Evolutionary conservation across 2,329 filamentous ascomycete species (phyloP), one percentile per base, ranked within the genome.

Genomic region (Neofusicoccum kwambonambiense): DNA sequence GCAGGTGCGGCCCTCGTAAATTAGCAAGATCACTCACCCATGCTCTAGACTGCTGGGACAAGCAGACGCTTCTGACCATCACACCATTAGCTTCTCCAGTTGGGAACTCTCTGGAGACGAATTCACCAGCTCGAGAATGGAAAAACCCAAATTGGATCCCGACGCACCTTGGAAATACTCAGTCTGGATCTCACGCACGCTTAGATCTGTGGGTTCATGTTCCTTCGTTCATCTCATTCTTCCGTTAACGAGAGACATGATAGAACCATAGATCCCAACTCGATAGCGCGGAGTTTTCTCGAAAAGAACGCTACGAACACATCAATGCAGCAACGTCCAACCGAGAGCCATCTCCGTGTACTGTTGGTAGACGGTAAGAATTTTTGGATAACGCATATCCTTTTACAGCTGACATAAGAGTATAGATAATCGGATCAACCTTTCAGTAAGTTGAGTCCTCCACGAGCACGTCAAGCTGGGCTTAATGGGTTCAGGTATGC

Each of bases 1-100:
- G 19, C 41, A 75, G 73, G n/a, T 74, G 72, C 57, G 75, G 75
- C 22, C 74, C 75, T 4, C 69, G 71, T 41, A 76, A 76, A 50
- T 49, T 76, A 13, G 73, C 75, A 2, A 69, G 69, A 45, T 67
- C 73, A 13, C 67, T 76, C 13, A 71, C 70, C 27, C 51, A 52
- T 22, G 54, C 22, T 44, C 47, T 64, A 41, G 51, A 57, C 19
- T 50, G 31, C 17, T 31, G 51, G 19, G 42, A 57, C 12, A 47
- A 37, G 27, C 50, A 34, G 17, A 49, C 41, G 51, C 61, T 50
- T 1, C 8, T 62, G 60, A 54, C 22, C 2, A 31, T 44, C n/a
- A 63, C 37, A 4, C 47, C 60, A 3, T 37, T 37, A 12, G 17
- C 27, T 27, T 54, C 49, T 35, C 60, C 60, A 41, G 19, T 13